Evolutionary conservation across 1,284 basidiomycete genomes (phyloP), one percentile per base, ranked within the genome.

Genomic region (Cutaneotrichosporon cavernicola): DNA sequence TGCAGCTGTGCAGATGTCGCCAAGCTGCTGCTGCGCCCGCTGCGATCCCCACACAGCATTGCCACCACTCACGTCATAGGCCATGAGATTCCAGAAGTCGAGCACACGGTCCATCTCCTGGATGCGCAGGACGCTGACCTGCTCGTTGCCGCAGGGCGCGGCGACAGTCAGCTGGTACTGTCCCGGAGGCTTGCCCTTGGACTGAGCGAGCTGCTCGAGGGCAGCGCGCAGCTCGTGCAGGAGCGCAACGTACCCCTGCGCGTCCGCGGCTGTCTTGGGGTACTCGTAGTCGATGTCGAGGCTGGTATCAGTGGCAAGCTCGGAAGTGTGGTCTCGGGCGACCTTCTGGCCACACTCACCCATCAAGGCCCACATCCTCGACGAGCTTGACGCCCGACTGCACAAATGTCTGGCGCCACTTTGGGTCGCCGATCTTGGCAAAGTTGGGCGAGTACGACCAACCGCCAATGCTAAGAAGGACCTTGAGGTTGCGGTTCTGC

Each of bases 81-180:
- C 64, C 93, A 97, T 97, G 62, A 97, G 79, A 77, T 96, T 95
- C 92, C 92, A 96, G 80, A 89, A 92, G 50, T 85, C 86, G 53
- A 96, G 81, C 30, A 81, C 80, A 65, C 77, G 76, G 73, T 93
- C 87, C 89, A 96, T 90, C 72, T 89, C 87, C 10, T 83, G 74
- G 18, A 95, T 82, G 13, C 84, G 82, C 22, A 92, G 83, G 66
- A 86, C 84, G 57, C 84, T 82, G 73, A 90, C 89, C 73, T 91
- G 87, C 30, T 82, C 81, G 2, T 84, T 70, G 30, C 91, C 92
- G 61, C 91, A 91, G 1, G 96, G 95, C 0, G 92, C 92, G 50
- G 92, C 92, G 63, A 95, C 76, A 1, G 79, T 79, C 30, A 83
- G 65, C 72, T 83, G 78, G 63, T 82, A 83, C 58, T 82, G 82